Conservation (phyloP, 768 basidiomycete genomes). For the Leccinum barrowsii region DNA sequence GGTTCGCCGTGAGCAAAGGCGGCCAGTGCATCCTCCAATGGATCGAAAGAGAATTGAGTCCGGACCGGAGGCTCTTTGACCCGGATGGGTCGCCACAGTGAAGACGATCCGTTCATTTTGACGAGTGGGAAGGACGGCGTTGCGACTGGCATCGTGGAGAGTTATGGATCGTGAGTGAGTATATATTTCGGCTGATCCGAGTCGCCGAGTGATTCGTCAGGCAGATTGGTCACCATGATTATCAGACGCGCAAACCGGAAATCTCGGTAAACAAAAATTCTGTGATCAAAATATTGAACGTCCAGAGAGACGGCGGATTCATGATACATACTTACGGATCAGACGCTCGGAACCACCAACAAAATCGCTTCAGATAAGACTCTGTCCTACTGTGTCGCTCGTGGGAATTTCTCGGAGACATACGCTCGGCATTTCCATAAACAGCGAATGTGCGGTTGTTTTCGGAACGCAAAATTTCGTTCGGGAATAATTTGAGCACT, state of each 20-base stretch:
- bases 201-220: not conserved
- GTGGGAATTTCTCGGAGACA: not conserved
- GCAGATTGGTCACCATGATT: not conserved
- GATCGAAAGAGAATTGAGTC: slow-evolving; percentile 63
- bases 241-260: not conserved
- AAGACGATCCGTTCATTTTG: slow-evolving; percentile 12
- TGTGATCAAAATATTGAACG: no score
- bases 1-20: slow-evolving; percentile 83
- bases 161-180: not conserved
- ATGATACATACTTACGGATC: no score
- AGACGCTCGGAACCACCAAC: no score
- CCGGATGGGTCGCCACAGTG: slow-evolving; percentile 23
- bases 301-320: no score
- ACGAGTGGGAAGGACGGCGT: not conserved
- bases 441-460: not conserved
- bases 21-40: slow-evolving; percentile 72
- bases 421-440: not conserved
- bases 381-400: not conserved
- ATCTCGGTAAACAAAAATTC: not conserved
- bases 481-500: not conserved
- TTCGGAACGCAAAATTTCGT: slow-evolving; percentile 9
- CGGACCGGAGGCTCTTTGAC: slow-evolving; percentile 21
- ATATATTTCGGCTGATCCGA: not conserved
- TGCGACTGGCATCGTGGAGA: slow-evolving; percentile 9
- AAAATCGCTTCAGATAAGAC: no score